Conservation (phyloP, 2,329 filamentous ascomycete genomes). For the Beauveria australis region DNA sequence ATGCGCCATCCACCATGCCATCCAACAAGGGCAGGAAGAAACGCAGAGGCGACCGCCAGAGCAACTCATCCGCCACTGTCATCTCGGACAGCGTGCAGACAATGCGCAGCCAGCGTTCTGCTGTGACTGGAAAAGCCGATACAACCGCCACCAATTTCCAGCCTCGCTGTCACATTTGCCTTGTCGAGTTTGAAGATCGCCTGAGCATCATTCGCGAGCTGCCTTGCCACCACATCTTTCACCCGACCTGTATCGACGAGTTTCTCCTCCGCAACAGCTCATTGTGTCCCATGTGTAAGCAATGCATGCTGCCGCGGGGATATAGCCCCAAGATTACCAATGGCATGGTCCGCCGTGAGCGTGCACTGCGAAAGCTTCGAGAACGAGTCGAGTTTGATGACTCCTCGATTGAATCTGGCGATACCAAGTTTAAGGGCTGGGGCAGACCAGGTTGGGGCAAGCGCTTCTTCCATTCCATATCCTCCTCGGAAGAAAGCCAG, state of each 20-base stretch:
- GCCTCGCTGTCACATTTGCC: conserved; percentile 81
- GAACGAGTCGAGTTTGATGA: conserved; percentile 41
- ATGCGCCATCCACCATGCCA: conserved; percentile 21
- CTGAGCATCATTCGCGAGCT: conserved; percentile 73
- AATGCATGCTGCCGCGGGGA: conserved; percentile 63
- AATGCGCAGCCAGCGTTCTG: conserved; percentile 31
- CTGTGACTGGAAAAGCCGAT: conserved; percentile 25
- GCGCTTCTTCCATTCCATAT: conserved; percentile 24
- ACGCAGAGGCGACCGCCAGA: conserved; percentile 23
- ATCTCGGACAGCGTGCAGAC: conserved; percentile 17
- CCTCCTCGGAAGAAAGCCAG: conserved; percentile 15
- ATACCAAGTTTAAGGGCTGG: conserved; percentile 29
- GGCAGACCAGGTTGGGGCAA: conserved; percentile 16
- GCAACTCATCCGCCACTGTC: conserved; percentile 20
- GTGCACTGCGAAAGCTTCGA: conserved; percentile 54
- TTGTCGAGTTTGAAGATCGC: conserved; percentile 67
- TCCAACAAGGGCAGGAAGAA: conserved; percentile 22
- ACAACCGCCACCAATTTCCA: conserved; percentile 56
- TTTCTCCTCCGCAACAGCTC: conserved; percentile 74
- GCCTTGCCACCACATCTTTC: conserved; percentile 86
- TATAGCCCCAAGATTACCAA: conserved; percentile 69
- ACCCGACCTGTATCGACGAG: conserved; percentile 82
- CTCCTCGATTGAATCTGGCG: conserved; percentile 22
- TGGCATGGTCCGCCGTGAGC: conserved; percentile 75
- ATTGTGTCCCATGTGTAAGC: conserved; percentile 86